Base-by-base conservation (phyloP, 768 basidiomycete species). In the Suillus brevipes region DNA sequence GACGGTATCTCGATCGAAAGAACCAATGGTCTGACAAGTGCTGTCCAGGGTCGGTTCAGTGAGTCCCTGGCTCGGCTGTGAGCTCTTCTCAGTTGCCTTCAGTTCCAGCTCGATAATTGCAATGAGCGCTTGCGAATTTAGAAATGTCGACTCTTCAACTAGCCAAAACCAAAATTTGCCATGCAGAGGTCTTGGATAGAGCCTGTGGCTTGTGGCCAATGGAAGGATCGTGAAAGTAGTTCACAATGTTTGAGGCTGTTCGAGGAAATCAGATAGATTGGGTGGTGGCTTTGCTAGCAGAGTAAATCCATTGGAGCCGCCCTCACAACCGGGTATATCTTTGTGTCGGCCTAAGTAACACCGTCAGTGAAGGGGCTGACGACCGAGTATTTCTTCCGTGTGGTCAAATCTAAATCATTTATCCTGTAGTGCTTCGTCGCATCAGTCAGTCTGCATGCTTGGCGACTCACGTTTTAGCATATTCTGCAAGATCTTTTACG, bases 381-480 rank as follows among this genome's bases (percentile, higher is more conserved):
- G 28, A 7, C 49, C 13, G 49, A 18, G 66, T 42, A 34, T 31
- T 42, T 34, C 61, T 34, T 70, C 70, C 89, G 90, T 79, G 71
- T 90, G 90, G 69, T 92, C 90, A 59, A 81, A 72, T 52, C 84
- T 82, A 56, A 83, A 78, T 66, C 89, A 78, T 63, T 89, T 86
- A 65, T 91, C 89, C 63, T 81, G 78, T 64, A 80, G 75, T 70
- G 91, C 90, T 40, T 89, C 88, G 69, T 92, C 90, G 10, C 20
- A 52, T 49, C 28, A 64, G 40, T 20, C 34, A 50, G 52, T 55
- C 36, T 25, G 42, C 62, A 60, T 25, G 25, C 25, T 13, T 34
- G 37, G 37, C 47, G 10, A 71, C 76, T 66, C 64, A 84, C 83
- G 83, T 64, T 83, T 73, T 47, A 84, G 68, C 78, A 84, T 81